Base-by-base conservation (phyloP, 768 basidiomycete species). In the Phallus indusiatus region DNA sequence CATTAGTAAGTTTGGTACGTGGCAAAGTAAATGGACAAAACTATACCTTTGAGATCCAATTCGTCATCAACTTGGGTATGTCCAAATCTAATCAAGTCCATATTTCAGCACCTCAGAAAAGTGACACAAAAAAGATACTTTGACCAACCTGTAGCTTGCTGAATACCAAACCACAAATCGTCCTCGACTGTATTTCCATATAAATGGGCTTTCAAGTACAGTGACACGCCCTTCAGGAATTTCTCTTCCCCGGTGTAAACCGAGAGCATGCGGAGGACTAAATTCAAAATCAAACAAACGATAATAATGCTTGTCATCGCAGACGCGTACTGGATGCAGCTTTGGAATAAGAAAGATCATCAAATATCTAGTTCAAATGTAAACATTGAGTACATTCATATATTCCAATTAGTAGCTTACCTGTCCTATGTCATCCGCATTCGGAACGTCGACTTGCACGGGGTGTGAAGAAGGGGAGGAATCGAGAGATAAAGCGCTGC, bases 231-330 rank as follows among this genome's bases (percentile, higher is more conserved):
- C 65, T 84, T 82, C 54, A 94, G 72, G 81, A 98, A 96, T 59
- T 73, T 78, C 6, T 93, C 90, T 70, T 96, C 86, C 51, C 94
- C 93, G 18, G 94, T 90, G 62, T 88, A 86, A 67, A 83, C 82
- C 20, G 85, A 83, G 57, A 98, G 76, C 94, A 98, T 98, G 66
- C 92, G 88, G 51, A 98, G 81, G n/a, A 96, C 94, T 80, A 67
- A 2, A 17, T 10, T 6, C 47, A 47, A 46, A 4, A 42, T 3
- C 9, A 42, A 12, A 59, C 33, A 28, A 9, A 18, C 2, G 2
- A 16, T 34, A 47, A 58, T 10, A 16, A 21, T 34, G 53, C 34
- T 17, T 48, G 21, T 42, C 3, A 46, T 47, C 21, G 52, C 53
- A 7, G 24, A 49, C 35, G 65, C 74, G 35, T 64, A 87, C 86